These are phyloP conservation scores for Bolboschoenus planiculmis DNA, from an alignment of 176 grass and related monocot genomes.

Conservation along the genomic window DNA sequence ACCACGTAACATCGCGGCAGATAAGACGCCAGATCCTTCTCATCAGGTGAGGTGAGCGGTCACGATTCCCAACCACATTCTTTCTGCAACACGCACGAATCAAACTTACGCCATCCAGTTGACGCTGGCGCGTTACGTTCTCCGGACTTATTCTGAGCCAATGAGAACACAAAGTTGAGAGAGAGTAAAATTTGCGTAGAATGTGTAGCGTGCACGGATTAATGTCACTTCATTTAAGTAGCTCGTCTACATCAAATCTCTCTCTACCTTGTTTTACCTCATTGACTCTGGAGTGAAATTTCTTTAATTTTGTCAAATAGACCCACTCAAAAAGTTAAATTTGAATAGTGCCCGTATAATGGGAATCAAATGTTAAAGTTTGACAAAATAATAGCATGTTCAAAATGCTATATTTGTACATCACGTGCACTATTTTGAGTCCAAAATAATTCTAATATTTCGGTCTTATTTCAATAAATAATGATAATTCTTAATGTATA, in stretches of 20 bases:
- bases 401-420: not conserved
- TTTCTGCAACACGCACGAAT: not conserved
- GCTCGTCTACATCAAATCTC: slow-evolving; percentile 4
- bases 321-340: not conserved
- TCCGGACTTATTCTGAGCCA: not conserved
- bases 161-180: not conserved
- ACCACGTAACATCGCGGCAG: not conserved
- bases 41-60: not conserved
- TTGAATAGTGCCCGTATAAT: no score
- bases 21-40: not conserved
- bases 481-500: no score
- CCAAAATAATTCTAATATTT: no score
- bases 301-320: not conserved
- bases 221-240: not conserved
- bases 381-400: not conserved
- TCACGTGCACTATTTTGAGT: no score
- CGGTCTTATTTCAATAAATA: not conserved
- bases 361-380: no score
- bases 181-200: not conserved
- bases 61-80: not conserved
- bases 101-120: not conserved
- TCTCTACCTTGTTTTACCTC: not conserved
- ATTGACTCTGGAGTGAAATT: not conserved
- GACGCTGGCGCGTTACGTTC: not conserved
- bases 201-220: not conserved